These are phyloP conservation scores for Sungouiella blattae DNA, from an alignment of 805 yeast genomes.

Conservation along the genomic window DNA sequence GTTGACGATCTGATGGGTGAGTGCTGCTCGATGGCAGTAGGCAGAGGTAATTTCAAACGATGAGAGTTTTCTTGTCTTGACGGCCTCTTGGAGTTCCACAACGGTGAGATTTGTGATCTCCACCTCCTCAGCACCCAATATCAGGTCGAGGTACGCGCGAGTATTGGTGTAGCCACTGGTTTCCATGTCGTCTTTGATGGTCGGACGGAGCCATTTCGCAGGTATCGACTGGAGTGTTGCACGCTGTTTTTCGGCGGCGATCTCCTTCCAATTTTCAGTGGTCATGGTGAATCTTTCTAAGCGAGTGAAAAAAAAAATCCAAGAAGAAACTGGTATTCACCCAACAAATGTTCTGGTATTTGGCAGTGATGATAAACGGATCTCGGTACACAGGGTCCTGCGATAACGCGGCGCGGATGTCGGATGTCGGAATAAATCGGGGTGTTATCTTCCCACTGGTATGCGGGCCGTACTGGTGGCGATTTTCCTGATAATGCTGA, in stretches of 20 bases:
- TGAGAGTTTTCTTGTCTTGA: constrained; percentile 1
- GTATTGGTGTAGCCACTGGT: neutral
- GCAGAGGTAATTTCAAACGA: constrained; percentile 14
- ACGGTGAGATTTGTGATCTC: constrained; percentile 1
- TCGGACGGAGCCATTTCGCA: neutral
- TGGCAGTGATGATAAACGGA: no score
- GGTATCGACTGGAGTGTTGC: neutral
- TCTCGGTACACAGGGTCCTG: no score
- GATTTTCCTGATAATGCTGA: no score
- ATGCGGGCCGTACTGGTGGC: no score
- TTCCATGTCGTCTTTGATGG: neutral
- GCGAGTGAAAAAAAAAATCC: no score
- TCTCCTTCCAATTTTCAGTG: neutral
- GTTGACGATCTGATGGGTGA: constrained; percentile 22
- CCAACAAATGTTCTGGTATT: no score
- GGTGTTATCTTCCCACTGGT: no score
- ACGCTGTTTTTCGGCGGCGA: no score
- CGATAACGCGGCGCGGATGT: no score
- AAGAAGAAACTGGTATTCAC: no score
- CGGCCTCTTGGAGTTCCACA: neutral
- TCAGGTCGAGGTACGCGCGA: neutral
- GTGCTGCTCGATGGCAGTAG: constrained; percentile 25
- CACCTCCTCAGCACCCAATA: neutral
- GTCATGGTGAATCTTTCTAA: no score
- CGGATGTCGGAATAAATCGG: no score